These are phyloP conservation scores for Melaleuca quinquenervia DNA, from an alignment of 345 rosid species.

Conservation along the genomic window DNA sequence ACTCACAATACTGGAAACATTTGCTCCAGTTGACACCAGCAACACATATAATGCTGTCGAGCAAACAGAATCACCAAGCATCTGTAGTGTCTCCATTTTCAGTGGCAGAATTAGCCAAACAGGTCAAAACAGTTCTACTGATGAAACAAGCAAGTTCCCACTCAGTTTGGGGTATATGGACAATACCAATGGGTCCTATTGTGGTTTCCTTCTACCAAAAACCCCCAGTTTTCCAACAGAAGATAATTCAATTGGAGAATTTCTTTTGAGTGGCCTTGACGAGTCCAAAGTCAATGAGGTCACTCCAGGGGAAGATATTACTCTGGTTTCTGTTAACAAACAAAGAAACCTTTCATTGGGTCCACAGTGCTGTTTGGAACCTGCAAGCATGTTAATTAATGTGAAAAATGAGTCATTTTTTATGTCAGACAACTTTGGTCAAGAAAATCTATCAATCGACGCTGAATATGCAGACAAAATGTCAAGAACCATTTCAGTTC, in stretches of 20 bases:
- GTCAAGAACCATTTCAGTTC: slow-evolving; percentile 20
- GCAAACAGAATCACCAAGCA: background rate
- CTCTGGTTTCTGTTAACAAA: slow-evolving; percentile 8
- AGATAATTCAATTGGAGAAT: slow-evolving; percentile 46
- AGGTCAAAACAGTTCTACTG: slow-evolving; percentile 1
- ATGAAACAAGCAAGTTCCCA: background rate
- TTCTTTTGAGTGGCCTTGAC: slow-evolving; percentile 46
- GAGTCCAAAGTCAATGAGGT: slow-evolving; percentile 17
- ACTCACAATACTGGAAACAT: slow-evolving; percentile 5
- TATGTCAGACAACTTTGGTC: slow-evolving; percentile 3
- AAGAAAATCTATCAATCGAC: slow-evolving; percentile 7
- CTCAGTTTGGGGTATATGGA: slow-evolving; percentile 2
- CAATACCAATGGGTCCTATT: slow-evolving; percentile 5
- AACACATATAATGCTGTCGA: slow-evolving; percentile 8
- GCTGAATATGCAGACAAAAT: slow-evolving; percentile 12
- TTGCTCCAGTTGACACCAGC: slow-evolving; percentile 9
- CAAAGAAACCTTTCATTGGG: slow-evolving; percentile 5
- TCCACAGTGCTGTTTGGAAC: slow-evolving; percentile 3
- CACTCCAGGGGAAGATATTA: slow-evolving; percentile 7
- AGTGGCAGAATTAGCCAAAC: slow-evolving; percentile 4
- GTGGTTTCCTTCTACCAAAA: slow-evolving; percentile 11
- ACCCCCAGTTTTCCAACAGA: slow-evolving; percentile 9
- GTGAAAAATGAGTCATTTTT: slow-evolving; percentile 8
- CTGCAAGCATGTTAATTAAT: background rate
- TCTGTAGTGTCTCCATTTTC: slow-evolving; percentile 9